phyloP scores from a whole-genome alignment of 352 stramenopile genomes.

The Pythium phragmitis region DNA sequence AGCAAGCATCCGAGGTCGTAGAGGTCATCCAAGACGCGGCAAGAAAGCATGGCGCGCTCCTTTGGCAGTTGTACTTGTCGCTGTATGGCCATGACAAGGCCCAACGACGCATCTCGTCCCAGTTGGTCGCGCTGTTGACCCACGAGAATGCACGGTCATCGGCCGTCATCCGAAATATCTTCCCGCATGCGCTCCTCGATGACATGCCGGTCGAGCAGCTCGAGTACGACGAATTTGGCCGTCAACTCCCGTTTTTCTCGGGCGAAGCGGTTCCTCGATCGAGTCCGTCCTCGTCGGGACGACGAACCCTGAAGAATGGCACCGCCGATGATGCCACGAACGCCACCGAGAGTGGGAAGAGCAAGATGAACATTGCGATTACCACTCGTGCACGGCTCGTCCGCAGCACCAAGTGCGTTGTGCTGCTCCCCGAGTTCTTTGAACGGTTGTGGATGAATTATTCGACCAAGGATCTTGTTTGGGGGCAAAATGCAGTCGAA shows the following conservation, averaged over 20 bases:
- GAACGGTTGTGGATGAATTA: slow-evolving; percentile 75
- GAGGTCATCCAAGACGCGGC: slow-evolving; percentile 87
- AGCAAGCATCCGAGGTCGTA: slow-evolving; percentile 84
- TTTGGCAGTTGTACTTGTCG: slow-evolving; percentile 86
- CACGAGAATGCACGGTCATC: slow-evolving; percentile 86
- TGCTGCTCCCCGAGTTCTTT: slow-evolving; percentile 86
- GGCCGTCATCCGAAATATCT: slow-evolving; percentile 80
- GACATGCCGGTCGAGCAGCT: slow-evolving; percentile 70
- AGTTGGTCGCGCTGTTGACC: slow-evolving; percentile 81
- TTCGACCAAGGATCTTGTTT: slow-evolving; percentile 81
- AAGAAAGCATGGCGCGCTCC: slow-evolving; percentile 73
- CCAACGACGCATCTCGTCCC: slow-evolving; percentile 82
- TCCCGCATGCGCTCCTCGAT: slow-evolving; percentile 77
- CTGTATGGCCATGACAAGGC: slow-evolving; percentile 82
- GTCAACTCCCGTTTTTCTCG: slow-evolving; percentile 49
- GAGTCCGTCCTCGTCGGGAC: slow-evolving; percentile 39
- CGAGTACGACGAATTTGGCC: slow-evolving; percentile 86
- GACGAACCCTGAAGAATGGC: slow-evolving; percentile 34
- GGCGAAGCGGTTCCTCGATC: slow-evolving; percentile 37
- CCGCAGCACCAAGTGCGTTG: slow-evolving; percentile 74
- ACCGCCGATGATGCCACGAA: slow-evolving; percentile 55
- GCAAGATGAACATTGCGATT: slow-evolving; percentile 70
- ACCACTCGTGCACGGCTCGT: slow-evolving; percentile 76
- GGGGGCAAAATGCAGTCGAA: slow-evolving; percentile 66
- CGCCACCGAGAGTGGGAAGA: slow-evolving; percentile 64